Conservation (phyloP, 2,329 filamentous ascomycete species). For the Plectosphaerella plurivora region DNA sequence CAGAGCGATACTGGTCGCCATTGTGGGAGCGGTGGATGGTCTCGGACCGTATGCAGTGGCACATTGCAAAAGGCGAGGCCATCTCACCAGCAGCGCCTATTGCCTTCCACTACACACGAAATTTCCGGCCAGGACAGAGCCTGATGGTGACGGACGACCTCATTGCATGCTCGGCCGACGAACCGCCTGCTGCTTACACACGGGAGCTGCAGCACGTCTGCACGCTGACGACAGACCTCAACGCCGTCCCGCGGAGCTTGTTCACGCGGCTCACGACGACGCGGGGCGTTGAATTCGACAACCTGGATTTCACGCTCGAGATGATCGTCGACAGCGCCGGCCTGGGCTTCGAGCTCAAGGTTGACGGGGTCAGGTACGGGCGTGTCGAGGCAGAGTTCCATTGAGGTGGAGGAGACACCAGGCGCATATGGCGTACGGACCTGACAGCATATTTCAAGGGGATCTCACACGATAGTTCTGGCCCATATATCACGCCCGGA, state of each 20-base stretch:
- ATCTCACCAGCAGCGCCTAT: conserved; percentile 71
- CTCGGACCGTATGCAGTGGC: conserved; percentile 79
- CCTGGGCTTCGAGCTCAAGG: conserved; percentile 72
- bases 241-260: conserved; percentile 66
- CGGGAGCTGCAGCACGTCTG: conserved; percentile 63
- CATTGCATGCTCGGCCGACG: conserved; percentile 69
- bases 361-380: conserved; percentile 73
- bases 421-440: too few species aligned
- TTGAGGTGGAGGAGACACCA: conserved; percentile 24
- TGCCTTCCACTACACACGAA: conserved; percentile 81
- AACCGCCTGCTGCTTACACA: conserved; percentile 56
- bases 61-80: conserved; percentile 74
- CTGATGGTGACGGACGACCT: conserved; percentile 76
- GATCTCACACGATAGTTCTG: not conserved
- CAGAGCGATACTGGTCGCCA: conserved; percentile 74
- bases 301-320: conserved; percentile 76
- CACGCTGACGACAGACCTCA: conserved; percentile 75
- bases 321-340: conserved; percentile 79
- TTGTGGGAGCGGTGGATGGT: conserved; percentile 84
- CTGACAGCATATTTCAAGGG: too few species aligned
- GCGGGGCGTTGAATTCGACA: conserved; percentile 75
- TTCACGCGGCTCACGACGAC: conserved; percentile 77
- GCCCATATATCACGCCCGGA: not conserved
- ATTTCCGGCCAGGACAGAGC: conserved; percentile 75
- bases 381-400: conserved; percentile 76